Percentiles rank a stretch among this genome's conserved stretches.
Conservation (phyloP, 2,329 filamentous ascomycete species). For the Raffaelea albimanens region DNA sequence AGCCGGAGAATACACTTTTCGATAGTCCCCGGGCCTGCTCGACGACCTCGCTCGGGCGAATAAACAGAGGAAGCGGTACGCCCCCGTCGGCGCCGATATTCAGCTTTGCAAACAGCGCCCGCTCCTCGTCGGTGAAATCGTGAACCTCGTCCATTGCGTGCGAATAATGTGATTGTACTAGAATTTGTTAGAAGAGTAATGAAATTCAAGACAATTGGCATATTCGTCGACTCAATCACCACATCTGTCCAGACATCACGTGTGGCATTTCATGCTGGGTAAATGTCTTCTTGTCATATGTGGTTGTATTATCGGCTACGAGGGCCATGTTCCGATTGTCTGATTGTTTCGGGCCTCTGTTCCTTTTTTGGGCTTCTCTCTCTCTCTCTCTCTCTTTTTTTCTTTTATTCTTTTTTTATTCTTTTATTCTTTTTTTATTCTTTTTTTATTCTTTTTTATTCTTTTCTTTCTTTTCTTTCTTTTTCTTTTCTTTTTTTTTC, state of each 20-base stretch:
- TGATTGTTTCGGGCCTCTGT: no score
- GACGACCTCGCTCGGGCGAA: slow-evolving; percentile 11
- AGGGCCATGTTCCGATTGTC: no score
- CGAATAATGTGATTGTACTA: no score
- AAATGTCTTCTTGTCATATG: no score
- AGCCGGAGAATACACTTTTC: slow-evolving; percentile 8
- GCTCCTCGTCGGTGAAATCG: slow-evolving; percentile 12
- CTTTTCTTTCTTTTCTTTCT: no score
- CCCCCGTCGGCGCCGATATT: slow-evolving; percentile 12
- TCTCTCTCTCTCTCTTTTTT: not conserved
- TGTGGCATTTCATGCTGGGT: no score
- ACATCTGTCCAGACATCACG: no score
- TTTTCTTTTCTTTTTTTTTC: not conserved
- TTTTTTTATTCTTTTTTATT: no score
- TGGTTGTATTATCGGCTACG: no score
- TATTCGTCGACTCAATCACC: no score
- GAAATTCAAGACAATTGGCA: not conserved
- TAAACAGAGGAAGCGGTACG: slow-evolving; percentile 11
- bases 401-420: not conserved
- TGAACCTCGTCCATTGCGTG: slow-evolving; percentile 4
- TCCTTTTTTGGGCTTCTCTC: no score
- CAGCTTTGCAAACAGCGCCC: slow-evolving; percentile 10
- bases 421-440: not conserved
- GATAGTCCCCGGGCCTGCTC: slow-evolving; percentile 3
- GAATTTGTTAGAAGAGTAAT: no score